These are phyloP conservation scores for Fusarium incarnatum DNA, from an alignment of 2,329 filamentous ascomycete species.

Conservation along the genomic window DNA sequence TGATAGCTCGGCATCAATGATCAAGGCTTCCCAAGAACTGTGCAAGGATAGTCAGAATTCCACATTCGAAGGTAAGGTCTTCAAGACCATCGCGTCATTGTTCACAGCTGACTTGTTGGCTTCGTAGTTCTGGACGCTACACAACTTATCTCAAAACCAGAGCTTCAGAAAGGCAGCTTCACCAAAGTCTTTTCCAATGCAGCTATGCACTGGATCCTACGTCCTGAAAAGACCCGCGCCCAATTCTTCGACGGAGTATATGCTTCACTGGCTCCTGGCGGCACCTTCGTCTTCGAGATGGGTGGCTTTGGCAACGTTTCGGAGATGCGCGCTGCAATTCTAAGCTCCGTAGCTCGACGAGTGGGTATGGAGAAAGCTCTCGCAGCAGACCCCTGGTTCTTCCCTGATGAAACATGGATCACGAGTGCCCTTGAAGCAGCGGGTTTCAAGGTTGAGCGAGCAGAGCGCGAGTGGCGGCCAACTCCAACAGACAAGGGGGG, in stretches of 20 bases:
- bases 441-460: slow-evolving; percentile 62
- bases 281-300: slow-evolving; percentile 75
- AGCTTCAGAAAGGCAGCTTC: slow-evolving; percentile 55
- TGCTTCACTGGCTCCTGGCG: slow-evolving; percentile 64
- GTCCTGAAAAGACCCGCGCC: slow-evolving; percentile 55
- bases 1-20: slow-evolving; percentile 70
- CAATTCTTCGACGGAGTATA: slow-evolving; percentile 66
- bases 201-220: slow-evolving; percentile 75
- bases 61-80: slow-evolving; percentile 58
- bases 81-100: too few species aligned
- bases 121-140: slow-evolving; percentile 60
- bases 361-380: slow-evolving; percentile 61
- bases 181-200: slow-evolving; percentile 75
- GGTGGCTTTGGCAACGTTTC: slow-evolving; percentile 76
- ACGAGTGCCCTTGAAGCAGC: slow-evolving; percentile 57
- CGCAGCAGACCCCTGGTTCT: slow-evolving; percentile 75
- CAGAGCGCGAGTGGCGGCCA: slow-evolving; percentile 74
- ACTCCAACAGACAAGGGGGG: slow-evolving; percentile 70
- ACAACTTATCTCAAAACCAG: slow-evolving; percentile 50
- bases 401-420: slow-evolving; percentile 73
- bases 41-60: slow-evolving; percentile 54
- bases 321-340: slow-evolving; percentile 70
- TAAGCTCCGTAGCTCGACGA: slow-evolving; percentile 64
- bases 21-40: slow-evolving; percentile 60
- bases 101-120: neutral